Conservation (phyloP, 805 yeast genomes). For the Metschnikowia picachoensis region DNA sequence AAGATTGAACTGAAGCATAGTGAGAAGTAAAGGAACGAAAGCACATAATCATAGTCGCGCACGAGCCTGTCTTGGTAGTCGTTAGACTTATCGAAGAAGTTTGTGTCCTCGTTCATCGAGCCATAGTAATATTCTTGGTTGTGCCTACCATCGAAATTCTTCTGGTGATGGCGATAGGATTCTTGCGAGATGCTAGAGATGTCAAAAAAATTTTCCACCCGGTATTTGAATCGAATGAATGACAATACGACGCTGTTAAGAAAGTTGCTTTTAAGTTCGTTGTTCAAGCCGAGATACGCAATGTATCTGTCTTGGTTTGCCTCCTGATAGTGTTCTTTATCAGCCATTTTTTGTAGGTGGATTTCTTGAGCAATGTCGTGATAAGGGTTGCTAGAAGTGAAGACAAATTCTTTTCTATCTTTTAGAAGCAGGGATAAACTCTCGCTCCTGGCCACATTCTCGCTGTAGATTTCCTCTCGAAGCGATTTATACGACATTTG, state of each 20-base stretch:
- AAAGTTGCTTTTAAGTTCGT: slow-evolving; percentile 17
- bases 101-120: slow-evolving; percentile 33
- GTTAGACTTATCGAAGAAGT: slow-evolving; percentile 21
- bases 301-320: slow-evolving; percentile 23
- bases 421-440: not conserved
- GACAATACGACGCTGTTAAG: slow-evolving; percentile 21
- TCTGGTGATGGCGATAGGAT: not conserved
- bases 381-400: slow-evolving; percentile 1
- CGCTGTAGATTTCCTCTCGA: not conserved
- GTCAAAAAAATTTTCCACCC: slow-evolving; percentile 10
- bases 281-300: slow-evolving; percentile 20
- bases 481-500: slow-evolving; percentile 19
- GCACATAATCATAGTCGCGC: slow-evolving; percentile 33
- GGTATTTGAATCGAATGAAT: slow-evolving; percentile 22
- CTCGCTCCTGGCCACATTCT: not conserved
- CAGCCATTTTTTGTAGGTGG: slow-evolving; percentile 6
- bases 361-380: slow-evolving; percentile 3
- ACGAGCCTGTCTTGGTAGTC: slow-evolving; percentile 26
- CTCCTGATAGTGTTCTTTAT: slow-evolving; percentile 17
- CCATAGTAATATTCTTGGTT: slow-evolving; percentile 22
- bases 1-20: slow-evolving; percentile 33
- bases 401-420: not conserved
- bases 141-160: not conserved
- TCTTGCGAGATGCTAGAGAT: slow-evolving; percentile 6
- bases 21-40: slow-evolving; percentile 35